Evolutionary conservation across 2,329 filamentous ascomycete genomes (phyloP), one percentile per base, ranked within the genome.

Genomic region (Pseudocercospora vitis): DNA sequence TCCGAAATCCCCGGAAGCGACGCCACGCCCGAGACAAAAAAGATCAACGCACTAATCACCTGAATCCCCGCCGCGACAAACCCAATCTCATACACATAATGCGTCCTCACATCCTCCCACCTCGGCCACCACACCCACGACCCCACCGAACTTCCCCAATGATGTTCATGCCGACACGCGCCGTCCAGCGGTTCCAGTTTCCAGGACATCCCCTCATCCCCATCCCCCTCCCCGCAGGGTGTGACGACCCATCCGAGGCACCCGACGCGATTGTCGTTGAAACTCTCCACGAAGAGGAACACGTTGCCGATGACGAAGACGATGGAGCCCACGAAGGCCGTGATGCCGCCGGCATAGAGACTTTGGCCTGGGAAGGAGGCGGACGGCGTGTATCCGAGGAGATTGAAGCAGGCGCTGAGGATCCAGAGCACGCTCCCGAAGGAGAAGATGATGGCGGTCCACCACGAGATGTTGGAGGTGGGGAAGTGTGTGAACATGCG

Each of bases 221-320:
- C 37, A 28, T 56, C 39, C 9, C 21, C 33, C 26, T 53, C 50
- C 24, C 23, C 23, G 26, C 32, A 24, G 14, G 31, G 48, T 19
- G 45, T 80, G 1, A 88, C 61, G 0, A 84, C 85, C 84, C 84
- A 88, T 4, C 85, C 85, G 64, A 88, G 88, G 66, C 85, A 88
- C 8, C 80, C 82, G 0, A 78, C 72, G 8, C 79, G 74, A 62
- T 86, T 82, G 62, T 84, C 82, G 65, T 88, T 88, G 14, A 87
- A 75, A 2, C 84, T 84, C 67, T 88, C 85, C 1, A 86, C 71
- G 68, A 88, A 74, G 21, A 88, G 73, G 1, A 54, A 37, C 3
- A 87, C 64, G 31, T 81, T 83, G 0, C 84, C 85, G 4, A 85
- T 49, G 60, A 85, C 83, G 65, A 89, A 88, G 7, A 88, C 71